Evolutionary conservation across 441 rosid genomes (phyloP).

Genomic region (Flueggea neowawraea): DNA sequence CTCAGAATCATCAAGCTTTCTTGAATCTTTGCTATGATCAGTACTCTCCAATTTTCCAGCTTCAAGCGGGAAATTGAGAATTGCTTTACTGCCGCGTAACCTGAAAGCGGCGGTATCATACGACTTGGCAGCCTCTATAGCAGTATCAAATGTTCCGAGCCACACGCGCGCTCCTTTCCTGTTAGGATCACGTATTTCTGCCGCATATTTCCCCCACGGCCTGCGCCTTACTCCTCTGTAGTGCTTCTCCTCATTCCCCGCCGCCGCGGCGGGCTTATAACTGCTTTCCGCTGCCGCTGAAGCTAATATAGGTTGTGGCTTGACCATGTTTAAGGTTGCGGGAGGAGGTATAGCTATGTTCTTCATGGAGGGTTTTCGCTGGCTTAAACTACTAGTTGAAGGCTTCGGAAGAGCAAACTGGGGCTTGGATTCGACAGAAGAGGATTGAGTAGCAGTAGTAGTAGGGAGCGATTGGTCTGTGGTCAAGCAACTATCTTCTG

Average conservation of each 20-base stretch:
- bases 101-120: constrained; percentile 67
- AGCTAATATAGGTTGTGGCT: too few species aligned
- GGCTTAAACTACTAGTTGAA: too few species aligned
- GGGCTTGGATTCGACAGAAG: background rate
- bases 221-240: constrained; percentile 80
- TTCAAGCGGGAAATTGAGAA: constrained; percentile 48
- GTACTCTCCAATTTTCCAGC: too few species aligned
- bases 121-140: constrained; percentile 61
- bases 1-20: constrained; percentile 3
- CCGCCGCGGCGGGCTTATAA: too few species aligned
- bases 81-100: constrained; percentile 52
- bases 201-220: constrained; percentile 87
- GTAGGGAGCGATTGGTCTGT: too few species aligned
- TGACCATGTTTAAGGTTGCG: too few species aligned
- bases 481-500: background rate
- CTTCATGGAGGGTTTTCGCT: too few species aligned
- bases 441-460: constrained; percentile 9
- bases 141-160: constrained; percentile 71
- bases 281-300: too few species aligned
- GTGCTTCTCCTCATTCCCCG: too few species aligned
- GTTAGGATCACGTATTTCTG: constrained; percentile 80
- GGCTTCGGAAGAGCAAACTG: too few species aligned
- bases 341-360: too few species aligned
- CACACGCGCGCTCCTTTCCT: constrained; percentile 70
- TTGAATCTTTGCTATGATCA: constrained; percentile 3